Evolutionary conservation across 495 filamentous ascomycete genomes (phyloP).

Genomic region (Letharia columbiana): DNA sequence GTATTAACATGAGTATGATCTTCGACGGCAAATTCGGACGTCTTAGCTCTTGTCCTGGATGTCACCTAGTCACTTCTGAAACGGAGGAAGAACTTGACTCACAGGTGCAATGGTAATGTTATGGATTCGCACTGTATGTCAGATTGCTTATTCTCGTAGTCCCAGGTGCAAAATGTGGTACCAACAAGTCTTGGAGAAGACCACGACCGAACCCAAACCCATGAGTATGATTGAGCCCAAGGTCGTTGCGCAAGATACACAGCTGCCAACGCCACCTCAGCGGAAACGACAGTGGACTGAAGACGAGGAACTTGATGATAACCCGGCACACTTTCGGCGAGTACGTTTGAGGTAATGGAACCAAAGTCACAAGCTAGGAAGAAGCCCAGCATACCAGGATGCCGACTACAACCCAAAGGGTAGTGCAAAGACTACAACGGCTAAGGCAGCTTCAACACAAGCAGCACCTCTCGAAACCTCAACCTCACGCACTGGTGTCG

Average conservation of each 20-base stretch:
- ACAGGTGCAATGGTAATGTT: slow-evolving; percentile 5
- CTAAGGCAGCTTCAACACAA: slow-evolving; percentile 18
- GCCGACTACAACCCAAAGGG: background rate
- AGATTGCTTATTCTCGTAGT: background rate
- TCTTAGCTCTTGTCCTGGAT: slow-evolving; percentile 1
- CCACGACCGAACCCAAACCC: background rate
- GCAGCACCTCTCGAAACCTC: slow-evolving; percentile 13
- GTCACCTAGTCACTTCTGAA: background rate
- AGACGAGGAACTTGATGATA: background rate
- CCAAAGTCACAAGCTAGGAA: background rate
- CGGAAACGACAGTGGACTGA: background rate
- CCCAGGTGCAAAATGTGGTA: background rate
- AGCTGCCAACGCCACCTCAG: background rate
- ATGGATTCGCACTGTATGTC: background rate
- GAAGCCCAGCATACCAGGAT: background rate
- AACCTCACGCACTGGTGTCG: slow-evolving; percentile 18
- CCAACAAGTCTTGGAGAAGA: background rate
- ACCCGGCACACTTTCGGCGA: slow-evolving; percentile 4
- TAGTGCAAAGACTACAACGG: slow-evolving; percentile 11
- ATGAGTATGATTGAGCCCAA: background rate
- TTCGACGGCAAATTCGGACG: background rate
- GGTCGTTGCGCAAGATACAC: background rate
- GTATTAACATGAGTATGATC: slow-evolving; percentile 13
- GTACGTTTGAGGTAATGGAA: background rate
- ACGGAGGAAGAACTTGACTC: background rate